Percentiles rank a stretch among this genome's conserved stretches.
Evolutionary conservation across 805 yeast species (phyloP).

Genomic region (Kazachstania viticola): DNA sequence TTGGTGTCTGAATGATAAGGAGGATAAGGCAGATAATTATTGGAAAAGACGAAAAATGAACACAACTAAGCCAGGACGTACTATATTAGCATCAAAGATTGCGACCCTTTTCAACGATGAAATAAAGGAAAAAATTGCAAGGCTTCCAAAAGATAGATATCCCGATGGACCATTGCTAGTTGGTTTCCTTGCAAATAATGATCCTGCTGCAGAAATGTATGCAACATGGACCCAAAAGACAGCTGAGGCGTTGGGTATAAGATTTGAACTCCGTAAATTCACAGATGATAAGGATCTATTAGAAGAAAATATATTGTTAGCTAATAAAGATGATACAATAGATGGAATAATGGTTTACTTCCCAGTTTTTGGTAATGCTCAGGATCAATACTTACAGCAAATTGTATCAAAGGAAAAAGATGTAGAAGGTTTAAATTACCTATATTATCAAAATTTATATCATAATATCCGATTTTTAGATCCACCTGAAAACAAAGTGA

Average conservation of each 20-base stretch:
- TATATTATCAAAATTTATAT: slow-evolving; percentile 87
- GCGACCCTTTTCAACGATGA: slow-evolving; percentile 76
- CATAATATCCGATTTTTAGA: slow-evolving; percentile 85
- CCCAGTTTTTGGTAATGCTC: slow-evolving; percentile 92
- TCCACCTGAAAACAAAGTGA: slow-evolving; percentile 55
- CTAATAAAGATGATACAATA: slow-evolving; percentile 64
- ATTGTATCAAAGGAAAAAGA: slow-evolving; percentile 85
- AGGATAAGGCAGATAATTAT: no score
- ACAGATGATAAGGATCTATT: slow-evolving; percentile 67
- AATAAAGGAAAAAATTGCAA: slow-evolving; percentile 43
- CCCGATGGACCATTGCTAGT: slow-evolving; percentile 62
- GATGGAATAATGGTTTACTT: slow-evolving; percentile 95
- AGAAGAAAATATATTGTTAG: slow-evolving; percentile 72
- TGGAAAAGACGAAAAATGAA: no score
- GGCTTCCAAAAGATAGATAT: slow-evolving; percentile 27
- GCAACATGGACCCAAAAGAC: slow-evolving; percentile 96
- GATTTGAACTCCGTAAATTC: slow-evolving; percentile 63
- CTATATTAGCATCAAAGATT: slow-evolving; percentile 70
- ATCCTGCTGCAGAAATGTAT: slow-evolving; percentile 91
- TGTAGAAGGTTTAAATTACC: slow-evolving; percentile 88
- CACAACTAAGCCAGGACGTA: slow-evolving; percentile 4
- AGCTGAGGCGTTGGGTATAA: slow-evolving; percentile 73
- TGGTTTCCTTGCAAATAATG: slow-evolving; percentile 84
- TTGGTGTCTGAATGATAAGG: no score
- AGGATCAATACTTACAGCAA: slow-evolving; percentile 92